Evolutionary conservation across 164 flowering plant genomes (phyloP).

Genomic region (Amborella trichopoda): DNA sequence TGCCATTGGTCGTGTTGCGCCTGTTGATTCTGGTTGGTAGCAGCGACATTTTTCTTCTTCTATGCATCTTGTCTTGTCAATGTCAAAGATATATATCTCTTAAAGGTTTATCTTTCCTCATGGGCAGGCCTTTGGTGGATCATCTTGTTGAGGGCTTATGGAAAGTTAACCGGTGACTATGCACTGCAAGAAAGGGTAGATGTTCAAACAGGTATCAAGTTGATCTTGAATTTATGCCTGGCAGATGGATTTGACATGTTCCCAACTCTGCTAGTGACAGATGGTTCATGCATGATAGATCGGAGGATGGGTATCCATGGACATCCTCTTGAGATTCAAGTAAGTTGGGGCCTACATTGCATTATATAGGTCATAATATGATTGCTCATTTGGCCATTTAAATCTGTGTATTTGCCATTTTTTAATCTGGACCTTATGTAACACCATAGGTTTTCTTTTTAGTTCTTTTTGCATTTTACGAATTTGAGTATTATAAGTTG

Average conservation of each 20-base stretch:
- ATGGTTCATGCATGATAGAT: slow-evolving; percentile 97
- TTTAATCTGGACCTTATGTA: too few relatives aligned
- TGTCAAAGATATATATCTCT: neutral
- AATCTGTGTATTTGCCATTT: too few relatives aligned
- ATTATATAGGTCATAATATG: too few relatives aligned
- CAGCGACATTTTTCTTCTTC: neutral
- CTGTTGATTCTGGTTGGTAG: slow-evolving; percentile 79
- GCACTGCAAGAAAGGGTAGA: slow-evolving; percentile 85
- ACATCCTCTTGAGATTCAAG: slow-evolving; percentile 94
- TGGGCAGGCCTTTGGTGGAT: slow-evolving; percentile 90
- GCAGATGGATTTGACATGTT: slow-evolving; percentile 96
- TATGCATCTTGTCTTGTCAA: neutral
- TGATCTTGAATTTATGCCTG: slow-evolving; percentile 66
- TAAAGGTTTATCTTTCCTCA: neutral
- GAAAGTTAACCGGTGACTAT: slow-evolving; percentile 79
- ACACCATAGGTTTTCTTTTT: too few relatives aligned
- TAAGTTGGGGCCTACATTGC: slow-evolving; percentile 14
- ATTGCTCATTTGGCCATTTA: neutral
- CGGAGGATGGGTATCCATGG: slow-evolving; percentile 95
- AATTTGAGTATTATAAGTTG: too few relatives aligned
- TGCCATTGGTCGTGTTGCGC: slow-evolving; percentile 97
- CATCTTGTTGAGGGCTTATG: slow-evolving; percentile 86
- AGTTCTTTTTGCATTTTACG: too few relatives aligned
- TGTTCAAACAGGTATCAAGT: slow-evolving; percentile 78
- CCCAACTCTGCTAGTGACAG: slow-evolving; percentile 80